Base-by-base conservation (phyloP, 176 grass and related monocot species). In the Carex myosuroides region DNA sequence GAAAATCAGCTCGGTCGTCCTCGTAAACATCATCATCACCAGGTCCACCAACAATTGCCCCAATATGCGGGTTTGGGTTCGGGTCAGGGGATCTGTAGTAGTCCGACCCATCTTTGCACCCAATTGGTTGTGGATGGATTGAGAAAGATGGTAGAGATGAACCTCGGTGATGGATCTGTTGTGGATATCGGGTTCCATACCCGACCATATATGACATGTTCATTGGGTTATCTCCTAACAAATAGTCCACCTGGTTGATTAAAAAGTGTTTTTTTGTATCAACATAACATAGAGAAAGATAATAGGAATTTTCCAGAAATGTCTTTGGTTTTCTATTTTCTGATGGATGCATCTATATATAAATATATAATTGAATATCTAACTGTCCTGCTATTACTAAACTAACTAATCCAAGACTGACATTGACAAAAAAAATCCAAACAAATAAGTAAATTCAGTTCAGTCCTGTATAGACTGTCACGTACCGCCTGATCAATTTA, bases 171-270 rank as follows among this genome's bases (percentile, higher is more conserved):
- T 98, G 96, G 78, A 98, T 98, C 83, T 89, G 73, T 41, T 90
- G 88, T 14, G 96, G 92, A 68, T 95, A 95, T 4, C 80, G 75
- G 12, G 87, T 79, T 12, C 96, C 91, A 8, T 98, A 98, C 8
- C 96, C 96, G 1, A 98, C 85, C 96, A 98, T 98, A 84, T 95
- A 98, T 6, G 95, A 98, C 95, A 93, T 90, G 13, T 93, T 92
- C 91, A 93, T 93, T 21, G 92, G 96, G 9, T 98, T 98, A 70
- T 95, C 89, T 70, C 96, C 96, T 32, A 98, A 52, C 6, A 98
- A 60, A 52, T 98, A 98, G 63, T 98, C 96, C 52, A 93, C 56
- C 96, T 98, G 82, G 29, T 81, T 64, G n/a, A 81, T 63, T 50
- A 83, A 8, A 44, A 67, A 83, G 24, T 50, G 29, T 29, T 42